A percentile compares a stretch with the other conserved stretches of the same genome.
These are phyloP conservation scores for Byssoonygena ceratinophila DNA, from an alignment of 2,329 filamentous ascomycete genomes.

Conservation along the genomic window DNA sequence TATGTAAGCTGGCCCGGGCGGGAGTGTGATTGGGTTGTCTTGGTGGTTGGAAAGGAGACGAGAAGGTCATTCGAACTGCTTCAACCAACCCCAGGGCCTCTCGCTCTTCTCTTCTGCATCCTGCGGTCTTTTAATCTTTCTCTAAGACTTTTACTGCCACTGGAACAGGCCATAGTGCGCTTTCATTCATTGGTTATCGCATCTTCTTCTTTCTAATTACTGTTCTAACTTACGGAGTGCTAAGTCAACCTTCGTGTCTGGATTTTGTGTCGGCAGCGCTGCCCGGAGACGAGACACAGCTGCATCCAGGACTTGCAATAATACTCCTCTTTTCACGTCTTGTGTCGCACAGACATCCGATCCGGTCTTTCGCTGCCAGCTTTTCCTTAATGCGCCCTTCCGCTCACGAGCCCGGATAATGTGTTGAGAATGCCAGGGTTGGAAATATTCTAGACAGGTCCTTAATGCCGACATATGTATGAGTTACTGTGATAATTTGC, in stretches of 20 bases:
- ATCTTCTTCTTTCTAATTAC: background rate
- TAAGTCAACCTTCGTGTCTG: too few relatives aligned
- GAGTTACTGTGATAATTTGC: background rate
- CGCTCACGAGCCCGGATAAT: constrained; percentile 3
- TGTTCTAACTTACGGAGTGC: background rate
- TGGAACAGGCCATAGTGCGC: background rate
- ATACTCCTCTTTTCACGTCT: background rate
- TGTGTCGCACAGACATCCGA: constrained; percentile 1
- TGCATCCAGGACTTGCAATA: background rate
- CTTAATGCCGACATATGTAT: background rate
- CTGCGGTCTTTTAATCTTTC: background rate
- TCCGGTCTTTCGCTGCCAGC: background rate
- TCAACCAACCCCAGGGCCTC: background rate
- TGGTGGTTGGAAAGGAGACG: background rate
- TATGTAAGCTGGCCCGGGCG: background rate
- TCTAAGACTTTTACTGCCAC: too few relatives aligned
- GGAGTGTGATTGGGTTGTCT: background rate
- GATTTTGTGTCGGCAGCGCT: too few relatives aligned
- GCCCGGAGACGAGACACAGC: background rate
- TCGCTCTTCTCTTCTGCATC: background rate
- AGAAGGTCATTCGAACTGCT: background rate
- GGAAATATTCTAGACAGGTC: background rate
- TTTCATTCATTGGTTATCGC: background rate
- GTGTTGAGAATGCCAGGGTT: constrained; percentile 1
- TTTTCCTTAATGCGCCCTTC: background rate